Base-by-base conservation (phyloP, 2,329 filamentous ascomycete species). In the Penicillium sp. region DNA sequence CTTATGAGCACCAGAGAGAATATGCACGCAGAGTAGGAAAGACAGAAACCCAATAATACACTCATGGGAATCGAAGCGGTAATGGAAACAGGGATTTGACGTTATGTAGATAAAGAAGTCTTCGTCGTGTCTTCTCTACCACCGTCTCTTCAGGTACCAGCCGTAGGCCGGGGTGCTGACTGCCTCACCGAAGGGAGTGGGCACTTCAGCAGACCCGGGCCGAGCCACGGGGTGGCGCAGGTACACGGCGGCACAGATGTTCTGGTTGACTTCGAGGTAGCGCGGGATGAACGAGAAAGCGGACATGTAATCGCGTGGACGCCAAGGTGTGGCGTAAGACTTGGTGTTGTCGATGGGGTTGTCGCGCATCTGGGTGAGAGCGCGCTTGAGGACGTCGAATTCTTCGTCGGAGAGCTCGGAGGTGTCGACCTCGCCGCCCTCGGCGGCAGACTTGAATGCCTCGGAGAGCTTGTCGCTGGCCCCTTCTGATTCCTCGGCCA, bases 231-330 rank as follows among this genome's bases (percentile, higher is more conserved):
- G 94, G 76, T 99, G 92, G 51, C 94, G 83, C 56, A 99, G 76
- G 72, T 99, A 99, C 36, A 99, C 91, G 10, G 94, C 94, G 1
- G 92, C 87, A 74, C 94, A 99, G 64, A 97, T 88, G 67, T 92
- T 95, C 73, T 95, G 94, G 79, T 97, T 96, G 63, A 99, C 94
- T 76, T 99, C 95, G 54, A 99, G 83, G 72, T 97, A 99, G 48
- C 89, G 80, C 10, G 94, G 94, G 61, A 99, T 91, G 73, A 96
- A 96, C 22, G 92, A 91, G 73, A 99, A 99, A 0, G 92, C 86
- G 46, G 83, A 81, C 89, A 99, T 95, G 74, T 83, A 97, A 46
- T 87, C 81, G 50, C 91, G 82, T 11, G 94, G 94, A 58, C 81
- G 76, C 94, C 94, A 99, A 11, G 94, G 94, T 1, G 92, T 96